Base-by-base conservation (phyloP, 768 basidiomycete genomes). In the Termitomyces sp. region DNA sequence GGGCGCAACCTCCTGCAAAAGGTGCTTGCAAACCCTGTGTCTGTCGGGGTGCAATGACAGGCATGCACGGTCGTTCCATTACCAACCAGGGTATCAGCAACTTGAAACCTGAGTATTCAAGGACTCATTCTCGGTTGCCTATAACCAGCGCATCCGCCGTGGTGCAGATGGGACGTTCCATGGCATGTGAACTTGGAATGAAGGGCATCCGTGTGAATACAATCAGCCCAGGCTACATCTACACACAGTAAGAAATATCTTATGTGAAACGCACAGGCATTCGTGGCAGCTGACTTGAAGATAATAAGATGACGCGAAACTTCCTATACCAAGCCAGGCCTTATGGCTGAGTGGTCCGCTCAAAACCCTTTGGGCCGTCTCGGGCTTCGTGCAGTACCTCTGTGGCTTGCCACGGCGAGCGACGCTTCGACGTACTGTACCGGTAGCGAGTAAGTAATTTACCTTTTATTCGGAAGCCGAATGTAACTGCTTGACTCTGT, bases 111-210 rank as follows among this genome's bases (percentile, higher is more conserved):
- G 6, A 30, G n/a, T 11, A n/a, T 35, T 3, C 17, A 12, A 14
- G 37, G 12, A 5, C 41, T 48, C 22, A 55, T 37, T 9, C 19
- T 19, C 5, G 84, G 77, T 83, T 37, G 82, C 84, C 2, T 90
- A 90, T 69, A 88, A 88, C 81, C 21, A 83, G 81, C 68, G 90
- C 89, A 70, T 75, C 84, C 1, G 88, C 84, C n/a, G 84, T 90
- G n/a, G 58, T 88, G 34, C 88, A 90, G 70, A 87, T 88, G 84
- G 80, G 74, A 3, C 82, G 88, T 37, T 86, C 83, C 60, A 79
- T 90, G 80, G 88, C 87, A 2, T 87, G 85, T 64, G 88, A 90
- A 62, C 77, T 90, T 2, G 87, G 85, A 3, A 69, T 68, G n/a
- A 72, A 82, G 61, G 68, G 73, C 2, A 89, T 90, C 47, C 75